Evolutionary conservation across 441 rosid species (phyloP).

Genomic region (Cnidoscolus chayamansa): DNA sequence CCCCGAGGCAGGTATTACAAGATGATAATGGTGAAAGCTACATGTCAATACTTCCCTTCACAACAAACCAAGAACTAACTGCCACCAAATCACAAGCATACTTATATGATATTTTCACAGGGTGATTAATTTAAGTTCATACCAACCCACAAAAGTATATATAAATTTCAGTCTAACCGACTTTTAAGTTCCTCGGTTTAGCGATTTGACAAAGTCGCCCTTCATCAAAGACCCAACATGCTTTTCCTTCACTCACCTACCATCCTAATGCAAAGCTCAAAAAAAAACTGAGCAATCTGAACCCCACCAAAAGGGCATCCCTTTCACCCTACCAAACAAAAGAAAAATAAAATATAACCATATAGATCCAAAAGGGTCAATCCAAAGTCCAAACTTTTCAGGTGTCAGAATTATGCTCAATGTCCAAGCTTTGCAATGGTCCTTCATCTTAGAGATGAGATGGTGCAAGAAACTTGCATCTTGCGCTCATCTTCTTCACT

Average conservation of each 20-base stretch:
- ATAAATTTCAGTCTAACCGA: constrained; percentile 29
- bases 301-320: constrained; percentile 10
- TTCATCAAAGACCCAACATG: background rate
- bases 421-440: constrained; percentile 38
- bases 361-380: background rate
- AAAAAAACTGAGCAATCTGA: constrained; percentile 19
- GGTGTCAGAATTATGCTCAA: constrained; percentile 35
- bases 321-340: constrained; percentile 14
- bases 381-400: constrained; percentile 13
- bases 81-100: constrained; percentile 18
- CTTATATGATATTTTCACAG: constrained; percentile 21
- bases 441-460: constrained; percentile 32
- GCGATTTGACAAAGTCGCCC: background rate
- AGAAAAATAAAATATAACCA: constrained; percentile 13
- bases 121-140: constrained; percentile 24
- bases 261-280: constrained; percentile 25
- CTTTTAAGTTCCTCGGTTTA: background rate
- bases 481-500: constrained; percentile 56
- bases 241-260: constrained; percentile 22
- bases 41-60: constrained; percentile 11
- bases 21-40: constrained; percentile 25
- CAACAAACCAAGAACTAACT: constrained; percentile 8
- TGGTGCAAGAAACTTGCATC: constrained; percentile 42
- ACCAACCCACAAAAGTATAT: constrained; percentile 24
- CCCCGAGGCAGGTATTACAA: constrained; percentile 9